These are phyloP conservation scores for Geranomyces variabilis DNA, from an alignment of 192 early-diverging fungal genomes.

Conservation along the genomic window DNA sequence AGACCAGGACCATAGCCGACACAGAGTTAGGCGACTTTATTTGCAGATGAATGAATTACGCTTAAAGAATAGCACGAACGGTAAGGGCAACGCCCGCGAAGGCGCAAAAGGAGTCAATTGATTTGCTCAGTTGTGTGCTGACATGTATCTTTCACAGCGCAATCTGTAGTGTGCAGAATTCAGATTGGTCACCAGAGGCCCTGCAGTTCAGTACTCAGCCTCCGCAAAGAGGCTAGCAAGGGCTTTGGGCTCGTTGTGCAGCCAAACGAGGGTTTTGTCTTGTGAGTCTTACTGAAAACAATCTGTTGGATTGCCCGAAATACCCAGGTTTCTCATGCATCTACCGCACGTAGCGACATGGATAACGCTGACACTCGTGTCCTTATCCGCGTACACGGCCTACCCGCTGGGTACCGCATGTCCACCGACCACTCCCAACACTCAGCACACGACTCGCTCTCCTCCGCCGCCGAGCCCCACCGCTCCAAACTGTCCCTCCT, in stretches of 20 bases:
- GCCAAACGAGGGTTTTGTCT: slow-evolving; percentile 42
- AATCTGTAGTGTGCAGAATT: slow-evolving; percentile 19
- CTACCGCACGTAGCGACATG: slow-evolving; percentile 30
- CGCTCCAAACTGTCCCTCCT: slow-evolving; percentile 18
- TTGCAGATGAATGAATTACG: slow-evolving; percentile 25
- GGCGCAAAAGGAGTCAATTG: too few species aligned
- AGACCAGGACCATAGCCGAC: too few species aligned
- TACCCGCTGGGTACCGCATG: slow-evolving; percentile 6
- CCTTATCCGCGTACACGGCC: slow-evolving; percentile 19
- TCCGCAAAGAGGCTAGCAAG: slow-evolving; percentile 40
- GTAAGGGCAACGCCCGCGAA: neutral
- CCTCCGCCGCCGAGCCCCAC: neutral
- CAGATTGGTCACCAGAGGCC: slow-evolving; percentile 22
- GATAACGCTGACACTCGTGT: slow-evolving; percentile 23
- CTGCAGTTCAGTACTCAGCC: neutral
- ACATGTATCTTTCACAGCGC: slow-evolving; percentile 7
- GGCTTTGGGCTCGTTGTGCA: slow-evolving; percentile 42
- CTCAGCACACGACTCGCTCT: too few species aligned
- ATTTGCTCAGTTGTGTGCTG: neutral
- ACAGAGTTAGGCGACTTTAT: slow-evolving; percentile 19
- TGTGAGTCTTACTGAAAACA: slow-evolving; percentile 27
- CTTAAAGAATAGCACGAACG: slow-evolving; percentile 22
- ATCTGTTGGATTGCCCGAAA: too few species aligned
- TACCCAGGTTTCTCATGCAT: too few species aligned
- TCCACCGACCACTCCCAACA: slow-evolving; percentile 11